Evolutionary conservation across 306 rosid species (phyloP), one percentile per base, ranked within the genome.

Genomic region (Castanopsis chinensis): DNA sequence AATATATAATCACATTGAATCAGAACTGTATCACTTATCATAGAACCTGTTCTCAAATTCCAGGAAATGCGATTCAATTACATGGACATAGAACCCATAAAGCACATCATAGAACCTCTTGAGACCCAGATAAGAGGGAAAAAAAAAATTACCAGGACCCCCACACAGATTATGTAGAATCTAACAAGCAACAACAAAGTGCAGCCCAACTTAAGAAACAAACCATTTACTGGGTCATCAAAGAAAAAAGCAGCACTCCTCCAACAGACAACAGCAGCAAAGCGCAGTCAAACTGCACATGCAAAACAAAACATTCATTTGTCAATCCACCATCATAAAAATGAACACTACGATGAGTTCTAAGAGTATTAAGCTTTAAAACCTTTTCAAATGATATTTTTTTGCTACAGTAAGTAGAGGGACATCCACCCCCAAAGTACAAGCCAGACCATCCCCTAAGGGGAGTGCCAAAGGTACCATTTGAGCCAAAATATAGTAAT

Each of bases 231-330:
- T 43, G 79, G 58, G 76, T 69, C 83, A 78, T 83, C 81, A 88
- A 49, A 83, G 82, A 35, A 76, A 87, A 85, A 63, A 81, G 84
- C 90, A 88, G 71, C 94, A 87, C 82, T 94, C 97, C 86, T 95
- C 99, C 74, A 95, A 69, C 87, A 95, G 33, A 82, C 92, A 95
- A 80, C 99, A 92, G 84, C 97, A 95, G 83, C 94, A 95, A 45
- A 95, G 88, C 1, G 95, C 92, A 30, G 94, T 83, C 79, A 92
- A 85, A 83, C 99, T 92, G 97, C 89, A 82, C 69, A 75, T 54
- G 57, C 20, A 59, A 76, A 83, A 53, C 12, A 73, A 73, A 61
- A 49, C 45, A 78, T 61, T 14, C 35, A 61, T 65, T 30, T 78
- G 69, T 57, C 14, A 74, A 33, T 51, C 20, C 65, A 60, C 51